Evolutionary conservation across 352 stramenopile species (phyloP).

Genomic region (Globisporangium middletonii): DNA sequence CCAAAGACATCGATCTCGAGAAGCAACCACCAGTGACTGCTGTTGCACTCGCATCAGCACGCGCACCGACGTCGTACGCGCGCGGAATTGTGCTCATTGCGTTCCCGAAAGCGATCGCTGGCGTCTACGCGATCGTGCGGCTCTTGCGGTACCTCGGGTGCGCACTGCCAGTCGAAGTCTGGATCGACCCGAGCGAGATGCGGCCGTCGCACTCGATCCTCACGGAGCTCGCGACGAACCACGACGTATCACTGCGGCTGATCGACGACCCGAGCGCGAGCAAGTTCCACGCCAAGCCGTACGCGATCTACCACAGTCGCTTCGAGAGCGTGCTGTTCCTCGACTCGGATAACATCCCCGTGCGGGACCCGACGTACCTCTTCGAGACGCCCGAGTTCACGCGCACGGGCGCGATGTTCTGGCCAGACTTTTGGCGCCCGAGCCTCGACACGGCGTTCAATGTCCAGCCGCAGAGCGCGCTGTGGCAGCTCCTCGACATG

Average conservation of each 20-base stretch:
- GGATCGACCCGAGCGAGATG: conserved; percentile 55
- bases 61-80: conserved; percentile 6
- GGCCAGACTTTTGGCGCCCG: conserved; percentile 81
- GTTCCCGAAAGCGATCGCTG: conserved; percentile 60
- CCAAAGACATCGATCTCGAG: background rate
- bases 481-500: conserved; percentile 77
- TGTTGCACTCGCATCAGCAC: too few relatives aligned
- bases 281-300: conserved; percentile 76
- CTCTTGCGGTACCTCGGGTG: conserved; percentile 44
- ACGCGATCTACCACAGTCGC: conserved; percentile 63
- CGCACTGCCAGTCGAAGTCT: conserved; percentile 42
- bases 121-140: conserved; percentile 65
- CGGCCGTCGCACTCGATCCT: conserved; percentile 47
- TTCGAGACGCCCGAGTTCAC: conserved; percentile 66
- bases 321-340: conserved; percentile 80
- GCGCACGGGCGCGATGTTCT: conserved; percentile 66
- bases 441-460: conserved; percentile 59
- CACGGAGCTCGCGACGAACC: conserved; percentile 38
- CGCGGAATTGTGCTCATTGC: conserved; percentile 66
- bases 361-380: conserved; percentile 74
- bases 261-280: conserved; percentile 56
- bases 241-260: conserved; percentile 49
- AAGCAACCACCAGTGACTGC: background rate
- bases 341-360: conserved; percentile 78
- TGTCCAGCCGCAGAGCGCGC: conserved; percentile 53